These are phyloP conservation scores for Neopestalotiopsis rosae DNA, from an alignment of 2,329 filamentous ascomycete species.

Conservation along the genomic window DNA sequence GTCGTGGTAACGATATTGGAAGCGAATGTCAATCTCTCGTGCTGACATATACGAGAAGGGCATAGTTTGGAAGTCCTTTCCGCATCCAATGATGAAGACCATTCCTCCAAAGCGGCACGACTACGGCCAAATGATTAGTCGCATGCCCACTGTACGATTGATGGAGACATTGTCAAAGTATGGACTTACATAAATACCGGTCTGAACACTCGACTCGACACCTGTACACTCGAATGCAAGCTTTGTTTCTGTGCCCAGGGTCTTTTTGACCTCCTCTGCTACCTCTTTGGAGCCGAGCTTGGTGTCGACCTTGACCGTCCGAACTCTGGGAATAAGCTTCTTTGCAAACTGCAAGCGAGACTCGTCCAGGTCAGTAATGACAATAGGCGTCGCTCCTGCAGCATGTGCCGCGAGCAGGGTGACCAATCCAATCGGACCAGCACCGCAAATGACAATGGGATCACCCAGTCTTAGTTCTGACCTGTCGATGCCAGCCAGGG, in stretches of 20 bases:
- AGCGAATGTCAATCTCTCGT: not conserved
- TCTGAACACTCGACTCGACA: constrained; percentile 5
- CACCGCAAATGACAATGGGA: constrained; percentile 40
- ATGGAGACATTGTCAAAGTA: not conserved
- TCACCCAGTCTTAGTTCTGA: constrained; percentile 44
- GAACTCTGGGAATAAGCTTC: not conserved
- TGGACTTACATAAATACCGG: not conserved
- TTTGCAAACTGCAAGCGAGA: not conserved
- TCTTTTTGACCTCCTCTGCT: not conserved
- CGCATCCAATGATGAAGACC: constrained; percentile 6
- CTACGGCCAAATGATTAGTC: not conserved
- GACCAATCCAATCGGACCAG: constrained; percentile 43
- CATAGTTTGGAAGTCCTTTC: not conserved
- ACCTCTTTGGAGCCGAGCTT: not conserved
- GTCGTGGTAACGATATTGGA: constrained; percentile 5
- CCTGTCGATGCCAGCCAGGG: constrained; percentile 48
- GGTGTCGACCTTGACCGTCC: not conserved
- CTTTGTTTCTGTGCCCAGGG: not conserved
- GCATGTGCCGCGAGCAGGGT: constrained; percentile 47
- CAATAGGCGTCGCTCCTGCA: constrained; percentile 46
- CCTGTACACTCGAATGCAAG: not conserved
- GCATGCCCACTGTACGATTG: not conserved
- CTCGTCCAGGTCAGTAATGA: constrained; percentile 35
- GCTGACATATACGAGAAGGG: not conserved
- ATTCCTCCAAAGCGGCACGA: constrained; percentile 4